Base-by-base conservation (phyloP, 352 stramenopile genomes). In the Globisporangium barbulae region DNA sequence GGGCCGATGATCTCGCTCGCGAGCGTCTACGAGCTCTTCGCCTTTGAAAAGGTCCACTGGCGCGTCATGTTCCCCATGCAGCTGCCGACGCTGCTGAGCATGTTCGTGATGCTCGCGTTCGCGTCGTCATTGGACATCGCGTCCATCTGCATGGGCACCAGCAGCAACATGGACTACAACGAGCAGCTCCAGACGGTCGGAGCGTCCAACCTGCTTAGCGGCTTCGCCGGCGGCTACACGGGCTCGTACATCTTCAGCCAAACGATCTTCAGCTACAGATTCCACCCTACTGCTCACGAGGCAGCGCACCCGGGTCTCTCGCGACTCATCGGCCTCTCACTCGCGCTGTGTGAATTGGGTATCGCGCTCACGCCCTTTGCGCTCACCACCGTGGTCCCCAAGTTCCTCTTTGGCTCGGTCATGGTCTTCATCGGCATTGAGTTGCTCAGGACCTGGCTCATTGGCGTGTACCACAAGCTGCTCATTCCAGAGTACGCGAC, bases 391-490 rank as follows among this genome's bases (percentile, higher is more conserved):
- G 89, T 96, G 57, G 73, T 99, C 8, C 97, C 97, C 1, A 98
- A 97, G 70, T 97, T 97, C 61, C 98, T 99, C 64, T 99, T 99
- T 73, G 97, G 96, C 17, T 93, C 90, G n/a, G 76, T 99, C 19
- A 88, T 99, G 62, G 90, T 98, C 5, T 97, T 99, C 74, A 98
- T 99, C 68, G 96, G 92, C 37, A 75, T 98, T 5, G 96, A 99
- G 66, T 72, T 99, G 8, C 90, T 99, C 74, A 88, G 85, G 59
- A 84, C 80, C 0, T 92, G 83, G 83, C 67, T 92, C 7, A 59
- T 90, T 21, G 78, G 71, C 10, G 79, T 88, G 13, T 84, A 73
- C 37, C 68, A 72, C 21, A 92, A 91, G 60, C 59, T 92, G 12
- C 75, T 88, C 1, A 68, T 78, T 15, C 68, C 74, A 1, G 95